Evolutionary conservation across 805 yeast genomes (phyloP).

Genomic region (Yarrowia hollandica): DNA sequence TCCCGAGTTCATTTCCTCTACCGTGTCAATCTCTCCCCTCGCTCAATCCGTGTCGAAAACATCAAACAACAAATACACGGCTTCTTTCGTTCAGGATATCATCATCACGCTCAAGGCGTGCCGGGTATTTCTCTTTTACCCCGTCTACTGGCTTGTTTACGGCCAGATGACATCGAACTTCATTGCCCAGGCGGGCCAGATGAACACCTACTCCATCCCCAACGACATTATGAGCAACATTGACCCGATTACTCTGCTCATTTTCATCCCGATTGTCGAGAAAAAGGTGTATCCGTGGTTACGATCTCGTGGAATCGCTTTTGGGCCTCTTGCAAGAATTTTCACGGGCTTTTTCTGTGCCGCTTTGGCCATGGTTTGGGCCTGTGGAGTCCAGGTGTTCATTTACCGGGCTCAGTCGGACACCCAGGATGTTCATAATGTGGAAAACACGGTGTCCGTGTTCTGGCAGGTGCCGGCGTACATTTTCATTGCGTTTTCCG

Average conservation of each 20-base stretch:
- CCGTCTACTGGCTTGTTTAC: conserved; percentile 73
- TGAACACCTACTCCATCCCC: conserved; percentile 75
- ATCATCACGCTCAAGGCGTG: conserved; percentile 65
- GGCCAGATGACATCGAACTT: conserved; percentile 73
- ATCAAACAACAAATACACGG: conserved; percentile 54
- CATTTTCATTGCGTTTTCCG: conserved; percentile 69
- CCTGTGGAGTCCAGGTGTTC: conserved; percentile 70
- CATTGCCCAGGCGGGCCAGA: conserved; percentile 69
- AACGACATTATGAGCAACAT: conserved; percentile 76
- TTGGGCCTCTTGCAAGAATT: conserved; percentile 72
- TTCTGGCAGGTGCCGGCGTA: conserved; percentile 73
- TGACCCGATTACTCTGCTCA: conserved; percentile 71
- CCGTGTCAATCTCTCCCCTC: neutral
- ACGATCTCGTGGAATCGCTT: conserved; percentile 50
- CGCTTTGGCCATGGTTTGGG: conserved; percentile 66
- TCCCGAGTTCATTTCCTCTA: neutral
- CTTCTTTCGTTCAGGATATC: conserved; percentile 72
- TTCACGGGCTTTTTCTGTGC: conserved; percentile 68
- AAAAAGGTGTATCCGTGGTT: conserved; percentile 55
- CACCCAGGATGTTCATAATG: conserved; percentile 34
- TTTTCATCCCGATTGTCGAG: conserved; percentile 73
- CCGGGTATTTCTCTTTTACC: conserved; percentile 68
- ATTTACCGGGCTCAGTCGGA: conserved; percentile 60
- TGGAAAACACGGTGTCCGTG: conserved; percentile 59
- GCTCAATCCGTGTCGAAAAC: conserved; percentile 38